Conservation (phyloP, 2,329 filamentous ascomycete species). For the Trichoderma harzianum region DNA sequence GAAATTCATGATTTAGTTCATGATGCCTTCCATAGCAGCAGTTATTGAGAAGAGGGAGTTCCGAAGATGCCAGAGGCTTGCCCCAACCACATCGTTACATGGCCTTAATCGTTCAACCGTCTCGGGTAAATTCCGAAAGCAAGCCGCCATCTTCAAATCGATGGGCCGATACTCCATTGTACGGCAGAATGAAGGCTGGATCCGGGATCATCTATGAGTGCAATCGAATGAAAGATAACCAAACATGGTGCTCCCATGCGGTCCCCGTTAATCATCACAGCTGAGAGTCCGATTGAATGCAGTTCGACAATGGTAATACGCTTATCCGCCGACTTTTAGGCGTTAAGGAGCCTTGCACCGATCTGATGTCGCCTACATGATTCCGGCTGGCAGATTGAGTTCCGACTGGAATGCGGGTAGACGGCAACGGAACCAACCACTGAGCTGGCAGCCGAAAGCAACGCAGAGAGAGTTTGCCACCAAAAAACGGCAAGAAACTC, state of each 20-base stretch:
- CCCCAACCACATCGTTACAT: neutral
- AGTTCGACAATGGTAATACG: neutral
- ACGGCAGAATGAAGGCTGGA: neutral
- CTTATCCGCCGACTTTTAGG: neutral
- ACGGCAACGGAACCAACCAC: neutral
- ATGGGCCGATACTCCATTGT: neutral
- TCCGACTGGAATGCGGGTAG: constrained; percentile 12
- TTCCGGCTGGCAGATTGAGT: neutral
- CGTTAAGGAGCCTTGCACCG: neutral
- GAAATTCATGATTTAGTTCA: neutral
- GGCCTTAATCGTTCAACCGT: neutral
- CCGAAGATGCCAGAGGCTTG: neutral
- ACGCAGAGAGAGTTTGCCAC: neutral
- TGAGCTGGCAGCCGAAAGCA: neutral
- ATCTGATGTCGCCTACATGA: neutral
- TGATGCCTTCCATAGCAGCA: neutral
- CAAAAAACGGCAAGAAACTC: neutral
- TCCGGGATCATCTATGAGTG: neutral
- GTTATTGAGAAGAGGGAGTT: neutral
- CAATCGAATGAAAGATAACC: neutral
- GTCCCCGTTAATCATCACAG: neutral
- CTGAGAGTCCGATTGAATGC: neutral
- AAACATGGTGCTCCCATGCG: neutral
- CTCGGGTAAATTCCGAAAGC: neutral
- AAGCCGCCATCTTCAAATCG: neutral